Conservation (phyloP, 2,329 filamentous ascomycete species). For the Sporothrix sp. region DNA sequence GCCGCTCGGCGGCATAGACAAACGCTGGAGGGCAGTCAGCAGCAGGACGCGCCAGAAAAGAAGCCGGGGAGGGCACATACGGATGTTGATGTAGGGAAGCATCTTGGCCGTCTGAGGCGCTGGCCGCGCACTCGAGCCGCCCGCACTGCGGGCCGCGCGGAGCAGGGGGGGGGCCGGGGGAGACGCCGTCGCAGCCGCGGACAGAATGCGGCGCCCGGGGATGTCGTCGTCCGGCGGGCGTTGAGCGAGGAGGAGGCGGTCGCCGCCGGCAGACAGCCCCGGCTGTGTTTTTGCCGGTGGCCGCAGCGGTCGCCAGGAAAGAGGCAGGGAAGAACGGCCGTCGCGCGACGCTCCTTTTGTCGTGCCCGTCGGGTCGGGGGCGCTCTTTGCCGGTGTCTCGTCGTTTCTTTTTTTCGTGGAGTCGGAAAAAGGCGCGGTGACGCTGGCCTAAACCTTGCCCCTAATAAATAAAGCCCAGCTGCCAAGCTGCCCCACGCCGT, state of each 20-base stretch:
- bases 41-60: not conserved
- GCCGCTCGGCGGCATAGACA: constrained; percentile 29
- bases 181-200: not conserved
- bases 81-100: constrained; percentile 24
- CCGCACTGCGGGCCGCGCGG: too few species aligned
- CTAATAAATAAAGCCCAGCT: not conserved
- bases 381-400: too few species aligned
- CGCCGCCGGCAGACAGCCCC: too few species aligned
- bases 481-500: constrained; percentile 5
- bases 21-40: constrained; percentile 29
- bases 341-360: not conserved
- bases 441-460: not conserved
- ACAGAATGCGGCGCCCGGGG: not conserved
- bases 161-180: not conserved
- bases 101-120: constrained; percentile 16
- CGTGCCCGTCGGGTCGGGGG: not conserved
- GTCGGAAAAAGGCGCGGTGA: not conserved
- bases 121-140: not conserved
- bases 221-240: too few species aligned
- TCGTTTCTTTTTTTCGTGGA: constrained; percentile 8
- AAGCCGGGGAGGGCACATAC: constrained; percentile 12
- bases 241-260: too few species aligned
- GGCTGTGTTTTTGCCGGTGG: not conserved
- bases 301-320: not conserved
- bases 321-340: not conserved